A percentile compares a stretch with the other conserved stretches of the same genome.
These are phyloP conservation scores for Lizanozyma gosingica DNA, from an alignment of 1,139 yeast species.

Conservation along the genomic window DNA sequence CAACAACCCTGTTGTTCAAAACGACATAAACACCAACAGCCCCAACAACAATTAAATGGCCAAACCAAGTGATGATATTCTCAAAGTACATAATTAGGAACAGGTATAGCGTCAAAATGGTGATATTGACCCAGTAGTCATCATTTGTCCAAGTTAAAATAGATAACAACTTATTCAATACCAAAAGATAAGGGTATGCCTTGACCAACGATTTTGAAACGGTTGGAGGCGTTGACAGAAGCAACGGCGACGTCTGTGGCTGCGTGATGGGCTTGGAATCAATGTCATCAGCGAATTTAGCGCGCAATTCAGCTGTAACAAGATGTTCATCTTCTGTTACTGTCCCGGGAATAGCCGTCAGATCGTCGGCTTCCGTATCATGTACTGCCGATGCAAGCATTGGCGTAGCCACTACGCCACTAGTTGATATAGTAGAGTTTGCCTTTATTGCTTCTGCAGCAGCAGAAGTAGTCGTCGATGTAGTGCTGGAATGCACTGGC, in stretches of 20 bases:
- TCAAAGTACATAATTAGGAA: constrained; percentile 68
- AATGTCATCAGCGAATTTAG: constrained; percentile 6
- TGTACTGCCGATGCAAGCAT: too few species aligned
- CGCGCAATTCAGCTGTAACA: not conserved
- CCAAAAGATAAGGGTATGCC: constrained; percentile 74
- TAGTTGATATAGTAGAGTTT: too few species aligned
- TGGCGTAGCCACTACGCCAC: too few species aligned
- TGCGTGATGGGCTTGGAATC: constrained; percentile 11
- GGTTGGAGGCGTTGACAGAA: constrained; percentile 82
- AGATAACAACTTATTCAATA: constrained; percentile 60
- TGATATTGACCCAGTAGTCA: constrained; percentile 68
- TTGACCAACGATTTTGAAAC: constrained; percentile 76
- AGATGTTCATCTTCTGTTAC: not conserved
- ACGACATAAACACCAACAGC: constrained; percentile 59
- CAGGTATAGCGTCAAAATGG: constrained; percentile 49
- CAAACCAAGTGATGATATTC: constrained; percentile 61
- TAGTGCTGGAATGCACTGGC: too few species aligned
- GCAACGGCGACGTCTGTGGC: constrained; percentile 54
- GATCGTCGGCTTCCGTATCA: too few species aligned
- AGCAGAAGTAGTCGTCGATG: too few species aligned
- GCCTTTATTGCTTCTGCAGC: too few species aligned
- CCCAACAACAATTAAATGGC: constrained; percentile 69
- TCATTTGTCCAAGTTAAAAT: constrained; percentile 88
- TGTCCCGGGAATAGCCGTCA: too few species aligned
- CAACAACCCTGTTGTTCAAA: constrained; percentile 39